Evolutionary conservation across 2,329 filamentous ascomycete genomes (phyloP).

Genomic region (Coniella lustricola): DNA sequence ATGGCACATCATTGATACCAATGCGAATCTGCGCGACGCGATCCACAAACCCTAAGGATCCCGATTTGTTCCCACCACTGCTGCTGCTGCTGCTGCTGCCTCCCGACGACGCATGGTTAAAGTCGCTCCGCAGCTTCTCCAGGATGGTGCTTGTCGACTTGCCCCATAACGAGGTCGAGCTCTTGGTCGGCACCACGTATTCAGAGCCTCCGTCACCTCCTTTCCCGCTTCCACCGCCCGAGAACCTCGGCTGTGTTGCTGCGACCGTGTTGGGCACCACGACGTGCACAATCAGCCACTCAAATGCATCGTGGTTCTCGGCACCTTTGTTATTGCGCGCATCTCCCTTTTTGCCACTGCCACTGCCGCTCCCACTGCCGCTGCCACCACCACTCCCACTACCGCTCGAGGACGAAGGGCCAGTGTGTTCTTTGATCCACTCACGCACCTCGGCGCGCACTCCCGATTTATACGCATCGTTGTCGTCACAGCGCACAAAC

Average conservation of each 20-base stretch:
- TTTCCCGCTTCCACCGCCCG: slow-evolving; percentile 43
- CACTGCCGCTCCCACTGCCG: no score
- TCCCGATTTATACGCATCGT: slow-evolving; percentile 80
- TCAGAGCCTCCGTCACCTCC: slow-evolving; percentile 42
- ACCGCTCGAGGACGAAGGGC: slow-evolving; percentile 37
- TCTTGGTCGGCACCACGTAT: slow-evolving; percentile 34
- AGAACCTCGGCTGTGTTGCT: slow-evolving; percentile 66
- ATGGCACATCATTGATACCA: slow-evolving; percentile 60
- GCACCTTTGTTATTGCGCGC: slow-evolving; percentile 54
- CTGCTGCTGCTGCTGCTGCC: slow-evolving; percentile 23
- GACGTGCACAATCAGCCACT: slow-evolving; percentile 92
- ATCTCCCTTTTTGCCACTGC: no score
- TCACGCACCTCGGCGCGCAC: slow-evolving; percentile 75
- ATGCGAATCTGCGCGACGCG: slow-evolving; percentile 81
- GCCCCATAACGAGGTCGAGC: slow-evolving; percentile 64
- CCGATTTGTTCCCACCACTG: no score
- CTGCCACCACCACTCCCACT: background rate
- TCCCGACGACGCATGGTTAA: slow-evolving; percentile 68
- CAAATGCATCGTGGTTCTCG: slow-evolving; percentile 93
- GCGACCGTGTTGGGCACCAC: slow-evolving; percentile 80
- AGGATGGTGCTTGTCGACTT: slow-evolving; percentile 75
- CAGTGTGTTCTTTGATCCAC: slow-evolving; percentile 78
- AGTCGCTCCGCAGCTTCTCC: slow-evolving; percentile 85
- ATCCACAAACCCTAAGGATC: slow-evolving; percentile 48
- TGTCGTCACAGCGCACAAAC: slow-evolving; percentile 88